A percentile compares a stretch with the other conserved stretches of the same genome.
Conservation (phyloP, 2,329 filamentous ascomycete genomes). For the Aspergillus amoenus region DNA sequence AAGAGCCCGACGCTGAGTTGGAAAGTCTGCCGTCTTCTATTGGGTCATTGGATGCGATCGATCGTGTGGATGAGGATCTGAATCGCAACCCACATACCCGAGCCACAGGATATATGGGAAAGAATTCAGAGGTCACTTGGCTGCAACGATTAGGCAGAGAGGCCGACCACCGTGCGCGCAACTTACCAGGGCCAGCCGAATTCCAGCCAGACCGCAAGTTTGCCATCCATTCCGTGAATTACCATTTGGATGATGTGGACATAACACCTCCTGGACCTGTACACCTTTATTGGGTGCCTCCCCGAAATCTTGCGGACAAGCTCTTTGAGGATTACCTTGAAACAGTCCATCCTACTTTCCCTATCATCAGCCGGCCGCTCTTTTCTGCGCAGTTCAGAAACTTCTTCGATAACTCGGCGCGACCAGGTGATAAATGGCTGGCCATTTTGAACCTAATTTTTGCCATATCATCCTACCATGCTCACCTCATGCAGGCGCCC, state of each 20-base stretch:
- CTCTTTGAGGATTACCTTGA: conserved; percentile 44
- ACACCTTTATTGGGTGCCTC: conserved; percentile 43
- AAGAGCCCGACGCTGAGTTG: conserved; percentile 26
- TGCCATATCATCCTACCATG: conserved; percentile 45
- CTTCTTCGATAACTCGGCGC: conserved; percentile 36
- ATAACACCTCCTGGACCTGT: conserved; percentile 41
- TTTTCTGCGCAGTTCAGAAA: conserved; percentile 43
- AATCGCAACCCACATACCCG: conserved; percentile 37
- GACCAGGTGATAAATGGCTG: conserved; percentile 42
- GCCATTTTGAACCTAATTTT: conserved; percentile 50
- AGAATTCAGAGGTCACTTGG: conserved; percentile 49
- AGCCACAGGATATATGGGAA: conserved; percentile 46
- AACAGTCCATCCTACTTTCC: conserved; percentile 45
- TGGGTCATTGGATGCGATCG: conserved; percentile 46
- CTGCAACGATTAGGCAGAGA: conserved; percentile 43
- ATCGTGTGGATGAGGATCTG: conserved; percentile 47
- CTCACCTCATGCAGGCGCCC: conserved; percentile 42
- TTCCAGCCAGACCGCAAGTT: conserved; percentile 31
- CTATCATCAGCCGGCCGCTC: conserved; percentile 43
- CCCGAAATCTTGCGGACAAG: conserved; percentile 40
- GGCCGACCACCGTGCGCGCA: conserved; percentile 33
- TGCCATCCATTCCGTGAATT: conserved; percentile 37
- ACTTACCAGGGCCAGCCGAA: conserved; percentile 29
- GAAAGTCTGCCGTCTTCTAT: conserved; percentile 33
- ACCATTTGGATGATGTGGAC: conserved; percentile 46